These are phyloP conservation scores for Pythium rhizo-oryzae DNA, from an alignment of 352 stramenopile genomes.

Conservation along the genomic window DNA sequence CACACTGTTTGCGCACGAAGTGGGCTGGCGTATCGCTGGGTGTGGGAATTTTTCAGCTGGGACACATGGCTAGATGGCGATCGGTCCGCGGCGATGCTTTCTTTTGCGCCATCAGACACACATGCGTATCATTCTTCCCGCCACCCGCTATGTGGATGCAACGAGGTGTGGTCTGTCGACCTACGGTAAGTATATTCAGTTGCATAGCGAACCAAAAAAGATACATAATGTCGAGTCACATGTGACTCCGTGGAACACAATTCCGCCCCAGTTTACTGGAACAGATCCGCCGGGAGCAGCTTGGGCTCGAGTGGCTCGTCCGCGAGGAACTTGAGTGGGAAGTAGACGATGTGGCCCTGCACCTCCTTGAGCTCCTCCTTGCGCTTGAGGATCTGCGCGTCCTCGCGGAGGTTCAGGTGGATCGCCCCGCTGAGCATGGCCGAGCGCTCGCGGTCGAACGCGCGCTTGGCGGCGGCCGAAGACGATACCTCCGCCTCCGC, in stretches of 20 bases:
- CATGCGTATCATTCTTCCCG: not conserved
- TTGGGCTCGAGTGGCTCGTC: constrained; percentile 84
- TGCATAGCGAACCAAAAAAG: not conserved
- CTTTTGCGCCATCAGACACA: not conserved
- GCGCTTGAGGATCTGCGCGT: constrained; percentile 54
- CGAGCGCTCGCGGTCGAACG: constrained; percentile 21
- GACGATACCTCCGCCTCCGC: not conserved
- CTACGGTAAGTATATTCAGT: not conserved
- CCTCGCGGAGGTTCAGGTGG: constrained; percentile 74
- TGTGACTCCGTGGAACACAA: not conserved
- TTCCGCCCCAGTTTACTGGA: constrained; percentile 49
- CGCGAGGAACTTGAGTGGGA: constrained; percentile 83
- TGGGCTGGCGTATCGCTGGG: constrained; percentile 1
- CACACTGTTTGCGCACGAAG: not conserved
- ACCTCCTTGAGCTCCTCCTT: constrained; percentile 73
- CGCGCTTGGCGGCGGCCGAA: not conserved
- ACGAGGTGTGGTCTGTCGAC: not conserved
- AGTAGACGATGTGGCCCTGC: constrained; percentile 85
- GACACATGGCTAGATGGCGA: not conserved
- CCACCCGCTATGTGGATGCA: not conserved
- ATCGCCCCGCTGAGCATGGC: constrained; percentile 60
- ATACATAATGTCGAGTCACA: not conserved
- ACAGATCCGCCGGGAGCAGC: constrained; percentile 76
- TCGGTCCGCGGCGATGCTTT: not conserved
- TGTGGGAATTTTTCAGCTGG: constrained; percentile 4